Base-by-base conservation (phyloP, 352 stramenopile species). In the Phytopythium litorale region DNA sequence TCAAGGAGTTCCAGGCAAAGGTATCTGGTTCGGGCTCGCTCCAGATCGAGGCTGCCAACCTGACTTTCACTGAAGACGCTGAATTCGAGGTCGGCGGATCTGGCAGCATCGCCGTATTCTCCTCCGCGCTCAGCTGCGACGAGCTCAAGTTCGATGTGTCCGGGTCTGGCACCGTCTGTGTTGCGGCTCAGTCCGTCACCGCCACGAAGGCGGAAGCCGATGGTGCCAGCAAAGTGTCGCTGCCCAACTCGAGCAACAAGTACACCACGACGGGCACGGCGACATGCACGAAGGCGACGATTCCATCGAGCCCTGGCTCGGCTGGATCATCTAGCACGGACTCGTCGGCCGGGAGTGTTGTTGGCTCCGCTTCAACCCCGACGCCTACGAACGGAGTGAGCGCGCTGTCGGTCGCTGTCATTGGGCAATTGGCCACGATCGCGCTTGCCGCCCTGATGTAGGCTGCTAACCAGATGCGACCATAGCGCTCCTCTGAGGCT, bases 191-290 rank as follows among this genome's bases (percentile, higher is more conserved):
- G 32, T 33, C 63, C 23, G 65, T 75, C 30, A 72, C 57, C 35
- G 58, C 61, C 15, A 58, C 42, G 28, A 66, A 63, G 43, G 68
- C 71, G 33, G 52, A 73, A 32, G 62, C 58, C 7, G 25, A 70
- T 18, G 54, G 48, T 12, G 50, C 48, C 11, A 76, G 65, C 46
- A 56, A 49, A 15, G 72, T 78, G 38, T 78, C 71, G 18, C 67
- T 78, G 60, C 71, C 71, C 32, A 73, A 73, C 25, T 62, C 71
- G 3, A 52, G 60, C 48, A 65, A 43, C 60, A 75, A 75, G 63
- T 62, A 72, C 60, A 54, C 32, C 28, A 65, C 68, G 12, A 73
- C 68, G 0, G 71, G 71, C 13, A 55, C 64, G 25, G 35, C 55
- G 8, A 18, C 59, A 7, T 78, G 68, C 12, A 64, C 70, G 1